phyloP scores from a whole-genome alignment of 768 basidiomycete genomes.

The Russula ochroleuca region DNA sequence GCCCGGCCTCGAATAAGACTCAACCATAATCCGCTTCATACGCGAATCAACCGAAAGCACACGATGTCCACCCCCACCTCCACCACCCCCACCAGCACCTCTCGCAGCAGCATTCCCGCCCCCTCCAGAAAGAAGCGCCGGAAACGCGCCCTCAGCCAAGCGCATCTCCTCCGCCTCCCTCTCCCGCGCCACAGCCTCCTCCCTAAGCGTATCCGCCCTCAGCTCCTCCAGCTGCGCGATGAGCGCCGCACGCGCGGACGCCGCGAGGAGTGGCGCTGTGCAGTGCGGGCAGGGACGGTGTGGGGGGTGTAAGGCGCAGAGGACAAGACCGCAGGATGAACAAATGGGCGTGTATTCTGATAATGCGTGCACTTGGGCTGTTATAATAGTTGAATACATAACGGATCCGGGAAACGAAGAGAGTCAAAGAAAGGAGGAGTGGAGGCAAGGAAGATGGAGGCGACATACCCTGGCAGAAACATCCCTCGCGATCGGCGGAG shows the following conservation, averaged over 20 bases:
- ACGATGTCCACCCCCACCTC: constrained; percentile 3
- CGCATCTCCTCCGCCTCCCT: constrained; percentile 4
- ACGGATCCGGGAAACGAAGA: background rate
- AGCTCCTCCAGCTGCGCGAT: constrained; percentile 13
- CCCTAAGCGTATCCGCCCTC: constrained; percentile 5
- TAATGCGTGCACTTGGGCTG: constrained; percentile 21
- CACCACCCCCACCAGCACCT: background rate
- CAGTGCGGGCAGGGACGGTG: constrained; percentile 24
- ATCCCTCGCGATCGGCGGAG: background rate
- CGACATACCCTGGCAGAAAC: constrained; percentile 27
- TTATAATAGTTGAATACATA: no score
- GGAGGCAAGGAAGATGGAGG: no score
- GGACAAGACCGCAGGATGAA: constrained; percentile 24
- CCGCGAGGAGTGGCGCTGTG: constrained; percentile 10
- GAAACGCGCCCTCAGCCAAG: constrained; percentile 23
- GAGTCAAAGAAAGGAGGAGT: no score
- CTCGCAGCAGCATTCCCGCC: background rate
- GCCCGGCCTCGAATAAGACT: constrained; percentile 3
- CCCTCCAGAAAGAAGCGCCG: constrained; percentile 1
- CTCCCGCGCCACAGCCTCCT: constrained; percentile 13
- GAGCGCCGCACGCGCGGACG: constrained; percentile 5
- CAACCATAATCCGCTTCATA: constrained; percentile 13
- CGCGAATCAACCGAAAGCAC: constrained; percentile 15
- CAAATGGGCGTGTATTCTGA: constrained; percentile 27
- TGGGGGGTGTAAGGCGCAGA: constrained; percentile 19